Evolutionary conservation across 768 basidiomycete genomes (phyloP), one percentile per base, ranked within the genome.

Genomic region (Antrodiella citrinella): DNA sequence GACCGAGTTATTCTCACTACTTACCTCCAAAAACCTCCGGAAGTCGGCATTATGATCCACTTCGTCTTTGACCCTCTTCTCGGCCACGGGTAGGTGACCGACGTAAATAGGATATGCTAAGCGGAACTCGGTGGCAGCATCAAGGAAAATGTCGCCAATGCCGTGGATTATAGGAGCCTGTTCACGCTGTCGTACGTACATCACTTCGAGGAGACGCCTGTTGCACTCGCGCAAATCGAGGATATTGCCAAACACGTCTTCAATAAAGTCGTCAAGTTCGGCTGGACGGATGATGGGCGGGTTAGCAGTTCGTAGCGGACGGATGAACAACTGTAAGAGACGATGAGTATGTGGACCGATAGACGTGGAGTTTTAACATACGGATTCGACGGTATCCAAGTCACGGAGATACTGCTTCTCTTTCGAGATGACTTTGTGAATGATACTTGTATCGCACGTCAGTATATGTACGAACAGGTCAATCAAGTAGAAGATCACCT

Each of bases 371-470:
- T 11, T 20, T 45, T 26, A 12, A 57, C 71, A 72, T 39, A 86
- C 82, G 13, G 76, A 71, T 61, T 95, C 90, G 41, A 96, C 78
- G 1, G 82, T 74, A 52, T 91, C 84, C 5, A 99, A 75, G 60
- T 99, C 95, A 49, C 84, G 81, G 40, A 91, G 69, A 62, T 94
- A 96, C 60, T 91, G 86, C 55, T 91, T 83, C 63, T 98, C 95
- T 58, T 90, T 84, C 55, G 75, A 75, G 56, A 98, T 89, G 30
- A 94, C 77, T 61, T 91, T 91, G 62, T 87, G 84, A 50, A 99
- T 94, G 59, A 84, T 76, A 40, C 78, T 78, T 53, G 18, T 26
- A 44, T 20, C 26, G 23, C 18, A 13, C 20, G 15, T 55, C 23
- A 44, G 41, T 54, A 13, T 54, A 48, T 11, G 43, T 24, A 49